Evolutionary conservation across 2,329 filamentous ascomycete species (phyloP).

Genomic region (Laburnicola sp.): DNA sequence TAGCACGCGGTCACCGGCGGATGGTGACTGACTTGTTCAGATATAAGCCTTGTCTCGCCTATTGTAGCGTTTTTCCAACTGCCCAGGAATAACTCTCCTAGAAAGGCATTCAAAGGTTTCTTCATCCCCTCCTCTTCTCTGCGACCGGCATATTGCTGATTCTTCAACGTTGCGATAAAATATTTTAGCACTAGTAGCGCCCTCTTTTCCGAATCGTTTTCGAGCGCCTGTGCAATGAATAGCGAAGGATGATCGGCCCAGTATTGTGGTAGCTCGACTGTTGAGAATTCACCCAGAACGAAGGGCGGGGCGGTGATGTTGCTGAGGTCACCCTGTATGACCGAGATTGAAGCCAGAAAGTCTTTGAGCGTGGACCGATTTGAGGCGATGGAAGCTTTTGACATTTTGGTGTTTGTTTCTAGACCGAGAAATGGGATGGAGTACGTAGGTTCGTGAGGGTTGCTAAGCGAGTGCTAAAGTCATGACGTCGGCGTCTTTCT

Average conservation of each 20-base stretch:
- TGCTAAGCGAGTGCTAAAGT: slow-evolving; percentile 8
- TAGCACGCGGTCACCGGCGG: slow-evolving; percentile 54
- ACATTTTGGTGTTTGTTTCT: slow-evolving; percentile 14
- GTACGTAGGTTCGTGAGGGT: background rate
- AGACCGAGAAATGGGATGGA: background rate
- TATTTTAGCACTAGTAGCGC: slow-evolving; percentile 54
- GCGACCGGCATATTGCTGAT: slow-evolving; percentile 54
- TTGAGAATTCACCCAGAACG: slow-evolving; percentile 50
- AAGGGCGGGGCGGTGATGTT: slow-evolving; percentile 55
- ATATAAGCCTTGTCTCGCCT: slow-evolving; percentile 47
- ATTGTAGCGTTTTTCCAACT: slow-evolving; percentile 35
- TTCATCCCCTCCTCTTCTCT: slow-evolving; percentile 50
- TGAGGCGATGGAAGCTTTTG: slow-evolving; percentile 26
- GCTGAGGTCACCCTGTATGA: slow-evolving; percentile 51
- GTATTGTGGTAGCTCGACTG: slow-evolving; percentile 52
- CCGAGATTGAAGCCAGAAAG: slow-evolving; percentile 47
- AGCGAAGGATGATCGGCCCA: slow-evolving; percentile 52
- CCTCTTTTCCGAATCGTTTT: slow-evolving; percentile 45
- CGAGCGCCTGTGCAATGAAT: slow-evolving; percentile 51
- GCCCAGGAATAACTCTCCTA: slow-evolving; percentile 54
- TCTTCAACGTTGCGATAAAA: slow-evolving; percentile 52
- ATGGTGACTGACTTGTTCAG: slow-evolving; percentile 53
- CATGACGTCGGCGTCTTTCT: slow-evolving; percentile 8
- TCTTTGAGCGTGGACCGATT: slow-evolving; percentile 40
- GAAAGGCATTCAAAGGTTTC: slow-evolving; percentile 57